phyloP scores from a whole-genome alignment of 2,329 filamentous ascomycete species.

The Chaetomiaceae sp. region DNA sequence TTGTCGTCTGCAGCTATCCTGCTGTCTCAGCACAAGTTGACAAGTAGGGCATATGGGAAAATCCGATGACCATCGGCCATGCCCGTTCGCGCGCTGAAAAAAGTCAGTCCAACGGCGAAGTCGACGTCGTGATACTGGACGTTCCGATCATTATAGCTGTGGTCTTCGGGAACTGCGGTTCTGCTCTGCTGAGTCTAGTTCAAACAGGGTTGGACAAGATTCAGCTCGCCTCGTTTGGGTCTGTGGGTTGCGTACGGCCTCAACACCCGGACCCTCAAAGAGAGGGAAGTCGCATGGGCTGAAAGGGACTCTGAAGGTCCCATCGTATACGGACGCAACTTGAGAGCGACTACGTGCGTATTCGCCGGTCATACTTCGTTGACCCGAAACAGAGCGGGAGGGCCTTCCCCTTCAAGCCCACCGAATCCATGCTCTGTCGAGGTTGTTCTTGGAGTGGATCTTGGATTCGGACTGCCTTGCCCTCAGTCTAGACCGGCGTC shows the following conservation, averaged over 20 bases:
- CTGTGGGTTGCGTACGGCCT: not conserved
- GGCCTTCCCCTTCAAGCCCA: not conserved
- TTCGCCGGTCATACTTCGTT: conserved; percentile 8
- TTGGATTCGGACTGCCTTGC: no score
- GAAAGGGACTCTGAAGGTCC: not conserved
- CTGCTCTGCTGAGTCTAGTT: conserved; percentile 7
- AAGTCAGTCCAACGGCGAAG: not conserved
- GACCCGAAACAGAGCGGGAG: conserved; percentile 7
- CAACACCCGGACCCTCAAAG: not conserved
- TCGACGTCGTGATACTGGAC: conserved; percentile 13
- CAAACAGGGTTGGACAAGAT: conserved; percentile 14
- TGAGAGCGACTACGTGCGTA: conserved; percentile 11
- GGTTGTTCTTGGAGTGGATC: no score
- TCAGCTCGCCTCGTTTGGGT: conserved; percentile 13
- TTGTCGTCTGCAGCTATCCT: conserved; percentile 2
- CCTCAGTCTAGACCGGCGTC: conserved; percentile 2
- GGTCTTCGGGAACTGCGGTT: conserved; percentile 10
- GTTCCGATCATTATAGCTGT: conserved; percentile 13
- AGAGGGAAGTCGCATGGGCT: conserved; percentile 5
- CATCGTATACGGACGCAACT: conserved; percentile 12
- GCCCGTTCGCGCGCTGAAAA: not conserved
- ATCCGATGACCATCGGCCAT: conserved; percentile 7
- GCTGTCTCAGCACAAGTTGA: conserved; percentile 13
- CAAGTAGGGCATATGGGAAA: not conserved
- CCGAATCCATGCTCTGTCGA: no score